phyloP scores from a whole-genome alignment of 2,329 filamentous ascomycete species.

The Neopestalotiopsis clavispora region DNA sequence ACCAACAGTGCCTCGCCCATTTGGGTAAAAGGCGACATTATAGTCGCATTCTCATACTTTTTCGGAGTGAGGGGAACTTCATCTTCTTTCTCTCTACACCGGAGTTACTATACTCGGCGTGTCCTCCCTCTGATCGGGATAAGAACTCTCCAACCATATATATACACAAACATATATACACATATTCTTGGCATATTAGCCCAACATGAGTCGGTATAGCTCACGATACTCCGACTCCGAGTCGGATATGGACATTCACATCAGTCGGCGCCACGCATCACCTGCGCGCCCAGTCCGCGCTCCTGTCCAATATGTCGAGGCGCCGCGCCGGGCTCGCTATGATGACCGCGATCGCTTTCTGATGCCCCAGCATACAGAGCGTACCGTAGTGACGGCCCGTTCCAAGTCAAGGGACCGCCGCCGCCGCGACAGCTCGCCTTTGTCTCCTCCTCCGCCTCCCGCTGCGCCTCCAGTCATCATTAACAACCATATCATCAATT shows the following conservation, averaged over 20 bases:
- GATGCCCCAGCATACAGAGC: slow-evolving; percentile 49
- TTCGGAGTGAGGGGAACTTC: background rate
- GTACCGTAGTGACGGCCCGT: slow-evolving; percentile 49
- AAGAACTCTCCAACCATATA: background rate
- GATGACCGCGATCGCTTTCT: slow-evolving; percentile 45
- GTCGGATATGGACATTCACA: slow-evolving; percentile 59
- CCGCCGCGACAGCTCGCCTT: slow-evolving; percentile 40
- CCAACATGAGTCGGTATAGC: slow-evolving; percentile 32
- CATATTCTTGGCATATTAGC: background rate
- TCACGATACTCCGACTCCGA: slow-evolving; percentile 50
- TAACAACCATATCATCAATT: slow-evolving; percentile 59
- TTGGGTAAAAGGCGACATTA: background rate
- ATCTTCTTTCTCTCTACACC: background rate
- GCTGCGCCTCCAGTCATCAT: slow-evolving; percentile 55
- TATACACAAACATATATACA: background rate
- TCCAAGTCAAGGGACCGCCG: slow-evolving; percentile 52
- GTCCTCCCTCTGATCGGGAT: background rate
- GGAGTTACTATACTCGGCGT: background rate
- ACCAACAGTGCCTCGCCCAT: background rate
- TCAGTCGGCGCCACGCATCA: slow-evolving; percentile 46
- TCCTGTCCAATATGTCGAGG: slow-evolving; percentile 50
- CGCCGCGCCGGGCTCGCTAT: slow-evolving; percentile 44
- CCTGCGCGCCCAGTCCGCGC: slow-evolving; percentile 27
- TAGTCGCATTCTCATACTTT: background rate
- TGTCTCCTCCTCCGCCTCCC: slow-evolving; percentile 30